Conservation (phyloP, 225 moss, liverwort and hornwort species). For the Lunularia cruciata region DNA sequence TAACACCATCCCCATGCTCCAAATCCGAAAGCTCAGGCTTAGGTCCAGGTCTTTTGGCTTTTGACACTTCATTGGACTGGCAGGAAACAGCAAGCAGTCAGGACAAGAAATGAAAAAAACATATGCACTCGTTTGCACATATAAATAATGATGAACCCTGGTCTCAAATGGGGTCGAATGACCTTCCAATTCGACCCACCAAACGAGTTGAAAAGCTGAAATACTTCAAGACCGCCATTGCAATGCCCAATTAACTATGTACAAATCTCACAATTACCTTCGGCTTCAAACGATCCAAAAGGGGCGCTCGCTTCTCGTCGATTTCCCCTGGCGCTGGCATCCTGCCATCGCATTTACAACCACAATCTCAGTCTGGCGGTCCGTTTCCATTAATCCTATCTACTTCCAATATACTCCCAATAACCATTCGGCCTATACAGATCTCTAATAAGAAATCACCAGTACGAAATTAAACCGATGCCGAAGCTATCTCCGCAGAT, state of each 20-base stretch:
- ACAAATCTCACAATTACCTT: not conserved
- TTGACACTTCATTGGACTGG: constrained; percentile 1
- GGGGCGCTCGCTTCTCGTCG: constrained; percentile 25
- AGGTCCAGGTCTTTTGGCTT: constrained; percentile 2
- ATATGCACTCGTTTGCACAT: no score
- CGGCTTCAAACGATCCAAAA: constrained; percentile 7
- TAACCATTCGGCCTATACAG: not conserved
- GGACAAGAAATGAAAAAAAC: no score
- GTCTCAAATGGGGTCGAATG: no score
- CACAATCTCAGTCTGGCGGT: not conserved
- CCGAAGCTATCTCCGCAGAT: not conserved
- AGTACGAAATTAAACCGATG: not conserved
- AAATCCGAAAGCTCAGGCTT: constrained; percentile 43
- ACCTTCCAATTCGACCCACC: no score
- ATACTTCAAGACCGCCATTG: not conserved
- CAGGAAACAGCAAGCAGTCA: not conserved
- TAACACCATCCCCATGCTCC: constrained; percentile 64
- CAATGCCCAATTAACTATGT: not conserved
- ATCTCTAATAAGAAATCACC: not conserved
- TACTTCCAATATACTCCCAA: constrained; percentile 1
- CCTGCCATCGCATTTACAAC: not conserved
- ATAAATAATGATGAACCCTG: no score
- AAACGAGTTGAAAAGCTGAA: no score
- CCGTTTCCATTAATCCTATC: not conserved
- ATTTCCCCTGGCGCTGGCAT: constrained; percentile 32